Percentiles rank a stretch among this genome's conserved stretches.
Conservation (phyloP, 139 green algal genomes). For the Chlamydomonas sphaeroides region DNA sequence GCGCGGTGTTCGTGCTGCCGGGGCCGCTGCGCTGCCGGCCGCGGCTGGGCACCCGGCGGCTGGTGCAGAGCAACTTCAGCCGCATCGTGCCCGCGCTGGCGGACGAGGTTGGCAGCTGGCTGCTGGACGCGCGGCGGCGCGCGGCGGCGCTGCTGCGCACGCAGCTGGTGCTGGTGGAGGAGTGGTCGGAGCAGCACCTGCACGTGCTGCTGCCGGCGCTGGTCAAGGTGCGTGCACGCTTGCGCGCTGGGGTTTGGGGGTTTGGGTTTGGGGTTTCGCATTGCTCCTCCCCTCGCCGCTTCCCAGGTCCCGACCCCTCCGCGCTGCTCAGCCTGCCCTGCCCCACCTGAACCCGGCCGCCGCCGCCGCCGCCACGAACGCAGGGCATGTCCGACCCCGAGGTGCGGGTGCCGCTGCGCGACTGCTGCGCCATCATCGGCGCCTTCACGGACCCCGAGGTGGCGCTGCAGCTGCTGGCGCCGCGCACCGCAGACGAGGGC, state of each 20-base stretch:
- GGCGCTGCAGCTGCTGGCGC: conserved; percentile 43
- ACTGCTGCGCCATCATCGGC: conserved; percentile 44
- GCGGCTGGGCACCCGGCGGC: conserved; percentile 51
- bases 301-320: no score
- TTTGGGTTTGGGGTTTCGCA: neutral
- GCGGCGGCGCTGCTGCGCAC: conserved; percentile 54
- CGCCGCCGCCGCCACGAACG: no score
- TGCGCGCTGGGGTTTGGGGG: neutral
- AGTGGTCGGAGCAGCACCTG: conserved; percentile 49
- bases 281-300: no score
- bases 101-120: conserved; percentile 58
- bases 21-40: conserved; percentile 46
- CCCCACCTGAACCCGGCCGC: no score
- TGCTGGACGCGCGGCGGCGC: conserved; percentile 39
- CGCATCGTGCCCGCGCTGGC: conserved; percentile 46
- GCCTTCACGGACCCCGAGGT: conserved; percentile 40
- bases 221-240: conserved; percentile 34
- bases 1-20: conserved; percentile 43
- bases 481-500: conserved; percentile 36
- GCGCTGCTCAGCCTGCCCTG: no score
- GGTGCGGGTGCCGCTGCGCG: neutral
- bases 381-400: conserved; percentile 42
- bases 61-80: conserved; percentile 61
- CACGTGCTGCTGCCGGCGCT: conserved; percentile 50
- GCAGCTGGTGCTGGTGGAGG: conserved; percentile 53